Conservation (phyloP, 2,329 filamentous ascomycete genomes). For the Cordyceps cateniannulata region DNA sequence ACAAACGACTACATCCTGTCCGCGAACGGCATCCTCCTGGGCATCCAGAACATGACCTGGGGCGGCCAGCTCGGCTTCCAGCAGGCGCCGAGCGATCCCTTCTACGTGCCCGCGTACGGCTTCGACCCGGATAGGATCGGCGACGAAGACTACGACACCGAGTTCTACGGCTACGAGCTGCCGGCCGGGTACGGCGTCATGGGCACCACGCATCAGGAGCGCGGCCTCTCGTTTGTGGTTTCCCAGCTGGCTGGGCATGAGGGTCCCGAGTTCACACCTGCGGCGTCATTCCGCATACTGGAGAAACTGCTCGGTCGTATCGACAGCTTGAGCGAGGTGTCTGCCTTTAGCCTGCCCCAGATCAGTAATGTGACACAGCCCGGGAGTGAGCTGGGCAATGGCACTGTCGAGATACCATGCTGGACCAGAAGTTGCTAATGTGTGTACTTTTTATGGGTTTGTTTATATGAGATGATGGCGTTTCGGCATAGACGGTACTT, state of each 20-base stretch:
- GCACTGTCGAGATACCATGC: constrained; percentile 19
- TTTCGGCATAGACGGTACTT: not conserved
- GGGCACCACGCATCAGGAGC: constrained; percentile 65
- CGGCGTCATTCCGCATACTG: constrained; percentile 62
- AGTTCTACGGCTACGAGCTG: constrained; percentile 34
- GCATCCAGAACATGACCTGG: constrained; percentile 79
- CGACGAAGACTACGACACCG: constrained; percentile 28
- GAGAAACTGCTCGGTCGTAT: constrained; percentile 71
- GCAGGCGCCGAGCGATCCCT: constrained; percentile 49
- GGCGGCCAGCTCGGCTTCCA: constrained; percentile 66
- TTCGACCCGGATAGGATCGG: constrained; percentile 25
- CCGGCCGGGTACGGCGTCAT: constrained; percentile 58
- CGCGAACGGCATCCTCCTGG: constrained; percentile 62
- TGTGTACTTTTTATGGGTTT: not conserved
- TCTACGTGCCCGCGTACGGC: constrained; percentile 53
- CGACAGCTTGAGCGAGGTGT: constrained; percentile 40
- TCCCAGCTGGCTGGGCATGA: constrained; percentile 62
- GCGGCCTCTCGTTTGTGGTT: constrained; percentile 65
- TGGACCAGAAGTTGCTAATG: constrained; percentile 25
- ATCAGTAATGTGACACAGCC: constrained; percentile 17
- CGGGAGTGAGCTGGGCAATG: constrained; percentile 18
- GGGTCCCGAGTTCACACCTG: constrained; percentile 61
- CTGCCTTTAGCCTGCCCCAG: constrained; percentile 29
- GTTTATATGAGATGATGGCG: not conserved
- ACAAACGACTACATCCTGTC: constrained; percentile 62